Conservation (phyloP, 805 yeast genomes). For the Phaffomyces thermotolerans region DNA sequence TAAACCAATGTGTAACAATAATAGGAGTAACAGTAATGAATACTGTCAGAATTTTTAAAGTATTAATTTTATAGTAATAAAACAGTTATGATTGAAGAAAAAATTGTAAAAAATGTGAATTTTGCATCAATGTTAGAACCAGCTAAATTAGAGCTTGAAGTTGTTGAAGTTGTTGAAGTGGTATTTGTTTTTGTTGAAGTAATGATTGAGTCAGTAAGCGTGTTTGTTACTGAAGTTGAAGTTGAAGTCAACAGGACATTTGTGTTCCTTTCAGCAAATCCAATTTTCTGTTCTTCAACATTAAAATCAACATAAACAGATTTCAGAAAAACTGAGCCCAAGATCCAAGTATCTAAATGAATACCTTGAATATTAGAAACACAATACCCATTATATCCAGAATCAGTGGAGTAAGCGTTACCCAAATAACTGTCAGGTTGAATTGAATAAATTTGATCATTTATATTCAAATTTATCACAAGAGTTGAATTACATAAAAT, state of each 20-base stretch:
- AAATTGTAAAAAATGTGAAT: neutral
- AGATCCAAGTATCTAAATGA: constrained; percentile 44
- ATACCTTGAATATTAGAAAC: constrained; percentile 59
- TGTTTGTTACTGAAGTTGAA: neutral
- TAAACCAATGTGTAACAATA: too few relatives aligned
- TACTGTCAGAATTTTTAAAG: neutral
- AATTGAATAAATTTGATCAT: constrained; percentile 38
- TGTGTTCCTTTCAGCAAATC: constrained; percentile 42
- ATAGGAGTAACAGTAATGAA: too few relatives aligned
- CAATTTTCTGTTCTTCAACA: constrained; percentile 40
- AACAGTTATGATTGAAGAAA: neutral
- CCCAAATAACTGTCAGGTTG: constrained; percentile 43
- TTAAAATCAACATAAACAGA: constrained; percentile 53
- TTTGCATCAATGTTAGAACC: neutral
- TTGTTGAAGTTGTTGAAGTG: neutral
- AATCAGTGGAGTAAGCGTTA: constrained; percentile 30
- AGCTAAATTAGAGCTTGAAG: neutral
- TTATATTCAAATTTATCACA: constrained; percentile 35
- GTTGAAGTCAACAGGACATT: constrained; percentile 24
- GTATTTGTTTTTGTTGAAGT: neutral
- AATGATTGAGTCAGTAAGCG: neutral
- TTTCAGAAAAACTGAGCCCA: constrained; percentile 57
- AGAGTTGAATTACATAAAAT: constrained; percentile 46
- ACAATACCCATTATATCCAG: constrained; percentile 43
- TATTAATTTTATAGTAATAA: neutral